Evolutionary conservation across 345 rosid species (phyloP).

Genomic region (Noccaea bulbosa): DNA sequence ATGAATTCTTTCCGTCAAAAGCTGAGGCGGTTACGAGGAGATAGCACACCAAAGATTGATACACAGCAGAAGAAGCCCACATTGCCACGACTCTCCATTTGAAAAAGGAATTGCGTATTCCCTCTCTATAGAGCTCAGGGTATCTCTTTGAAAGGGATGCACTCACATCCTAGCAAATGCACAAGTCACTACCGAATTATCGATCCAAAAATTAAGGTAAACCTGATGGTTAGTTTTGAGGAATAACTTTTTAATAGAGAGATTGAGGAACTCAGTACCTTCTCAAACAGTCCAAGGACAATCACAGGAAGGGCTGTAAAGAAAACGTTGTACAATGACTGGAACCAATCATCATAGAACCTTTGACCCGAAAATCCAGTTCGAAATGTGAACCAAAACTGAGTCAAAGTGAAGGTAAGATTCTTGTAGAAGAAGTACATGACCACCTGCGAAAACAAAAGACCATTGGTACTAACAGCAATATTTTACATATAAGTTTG

Average conservation of each 20-base stretch:
- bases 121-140: conserved; percentile 91
- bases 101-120: conserved; percentile 79
- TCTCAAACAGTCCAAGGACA: conserved; percentile 89
- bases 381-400: conserved; percentile 98
- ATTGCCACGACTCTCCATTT: conserved; percentile 84
- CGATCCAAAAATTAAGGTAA: neutral
- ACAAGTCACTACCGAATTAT: conserved; percentile 1
- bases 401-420: conserved; percentile 94
- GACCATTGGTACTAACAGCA: conserved; percentile 12
- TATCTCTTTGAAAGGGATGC: conserved; percentile 92
- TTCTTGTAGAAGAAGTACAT: conserved; percentile 96
- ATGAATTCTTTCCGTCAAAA: conserved; percentile 60
- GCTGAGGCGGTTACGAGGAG: conserved; percentile 65
- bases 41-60: conserved; percentile 85
- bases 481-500: neutral
- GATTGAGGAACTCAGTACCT: conserved; percentile 49
- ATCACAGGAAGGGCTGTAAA: conserved; percentile 93
- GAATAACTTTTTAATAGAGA: neutral
- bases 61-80: conserved; percentile 88
- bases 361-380: conserved; percentile 99
- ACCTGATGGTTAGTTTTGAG: neutral
- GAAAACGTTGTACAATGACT: conserved; percentile 87
- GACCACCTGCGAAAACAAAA: conserved; percentile 74
- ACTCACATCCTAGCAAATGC: conserved; percentile 79
- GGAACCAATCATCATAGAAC: conserved; percentile 99